Percentiles rank a stretch among this genome's conserved stretches.
These are phyloP conservation scores for Epichloe aotearoae DNA, from an alignment of 2,329 filamentous ascomycete genomes.

Conservation along the genomic window DNA sequence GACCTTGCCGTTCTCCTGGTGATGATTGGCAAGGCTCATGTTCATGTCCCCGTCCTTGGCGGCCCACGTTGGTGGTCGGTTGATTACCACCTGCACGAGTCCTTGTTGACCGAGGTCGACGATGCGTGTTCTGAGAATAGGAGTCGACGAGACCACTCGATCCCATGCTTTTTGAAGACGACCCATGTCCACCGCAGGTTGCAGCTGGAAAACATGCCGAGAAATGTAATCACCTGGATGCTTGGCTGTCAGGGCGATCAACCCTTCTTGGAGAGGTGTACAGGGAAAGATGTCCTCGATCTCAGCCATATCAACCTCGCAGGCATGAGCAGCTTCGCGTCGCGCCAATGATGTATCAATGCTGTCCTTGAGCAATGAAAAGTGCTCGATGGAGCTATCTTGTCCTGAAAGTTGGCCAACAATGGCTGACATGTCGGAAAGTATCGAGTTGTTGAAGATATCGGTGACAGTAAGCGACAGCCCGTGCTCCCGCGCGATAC, in stretches of 20 bases:
- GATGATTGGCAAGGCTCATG: background rate
- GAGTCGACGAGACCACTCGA: constrained; percentile 5
- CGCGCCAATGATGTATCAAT: background rate
- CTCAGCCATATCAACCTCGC: constrained; percentile 1
- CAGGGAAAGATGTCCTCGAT: constrained; percentile 22
- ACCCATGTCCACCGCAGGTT: constrained; percentile 3
- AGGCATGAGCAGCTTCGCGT: constrained; percentile 1
- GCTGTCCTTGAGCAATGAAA: background rate
- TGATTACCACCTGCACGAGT: constrained; percentile 8
- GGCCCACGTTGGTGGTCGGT: constrained; percentile 3
- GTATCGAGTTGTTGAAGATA: constrained; percentile 20
- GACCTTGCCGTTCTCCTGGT: background rate
- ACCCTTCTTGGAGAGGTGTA: constrained; percentile 34
- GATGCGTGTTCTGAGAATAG: constrained; percentile 8
- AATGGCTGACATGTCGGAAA: constrained; percentile 2
- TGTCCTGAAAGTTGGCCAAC: background rate
- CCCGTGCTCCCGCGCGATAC: constrained; percentile 20
- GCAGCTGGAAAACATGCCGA: constrained; percentile 7
- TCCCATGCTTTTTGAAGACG: constrained; percentile 9
- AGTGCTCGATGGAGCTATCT: background rate
- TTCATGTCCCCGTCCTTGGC: background rate
- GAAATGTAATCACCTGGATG: constrained; percentile 9
- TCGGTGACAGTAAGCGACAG: constrained; percentile 26
- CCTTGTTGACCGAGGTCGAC: constrained; percentile 7
- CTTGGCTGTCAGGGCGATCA: constrained; percentile 14